Base-by-base conservation (phyloP, 345 rosid species). In the Cardamine occulta region DNA sequence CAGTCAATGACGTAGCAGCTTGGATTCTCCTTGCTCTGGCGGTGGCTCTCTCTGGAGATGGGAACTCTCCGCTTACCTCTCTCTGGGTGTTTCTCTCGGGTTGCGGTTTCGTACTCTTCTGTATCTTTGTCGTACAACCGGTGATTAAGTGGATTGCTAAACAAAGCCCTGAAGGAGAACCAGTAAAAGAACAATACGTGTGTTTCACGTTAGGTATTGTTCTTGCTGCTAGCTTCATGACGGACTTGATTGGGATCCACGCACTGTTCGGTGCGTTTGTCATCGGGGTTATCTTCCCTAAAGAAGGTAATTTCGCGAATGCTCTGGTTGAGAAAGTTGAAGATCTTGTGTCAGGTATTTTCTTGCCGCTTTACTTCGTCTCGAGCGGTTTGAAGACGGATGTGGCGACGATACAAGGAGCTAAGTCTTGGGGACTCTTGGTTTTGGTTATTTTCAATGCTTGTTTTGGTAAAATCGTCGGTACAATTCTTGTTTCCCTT, bases 221-320 rank as follows among this genome's bases (percentile, higher is more conserved):
- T 8, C 75, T 88, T 73, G 64, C 82, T 7, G 85, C 91, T 10
- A 86, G 86, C 13, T 84, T 87, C 39, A 39, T 82, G 19, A 85
- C 89, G 0, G 88, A 85, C 40, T 63, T 83, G 21, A 84, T 84
- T 39, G 89, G 91, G 56, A 87, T 87, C 67, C 91, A 87, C 42
- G 74, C 89, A 0, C 44, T 85, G 6, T 84, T 87, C 5, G 89
- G 91, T 1, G 89, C 88, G 19, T 82, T 86, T 70, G 73, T 87
- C 37, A 76, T 87, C 5, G 91, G 88, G 1, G 66, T 84, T 23
- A 82, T 80, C 11, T 80, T 87, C 34, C 91, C 91, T 2, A 83
- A 87, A 69, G 88, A 71, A 21, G 82, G 84, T 0, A 79, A 44
- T 12, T 80, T 87, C 32, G 85, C 86, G 0, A 83, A 34, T 32